Base-by-base conservation (phyloP, 2,329 filamentous ascomycete species). In the Colletotrichum melonis region DNA sequence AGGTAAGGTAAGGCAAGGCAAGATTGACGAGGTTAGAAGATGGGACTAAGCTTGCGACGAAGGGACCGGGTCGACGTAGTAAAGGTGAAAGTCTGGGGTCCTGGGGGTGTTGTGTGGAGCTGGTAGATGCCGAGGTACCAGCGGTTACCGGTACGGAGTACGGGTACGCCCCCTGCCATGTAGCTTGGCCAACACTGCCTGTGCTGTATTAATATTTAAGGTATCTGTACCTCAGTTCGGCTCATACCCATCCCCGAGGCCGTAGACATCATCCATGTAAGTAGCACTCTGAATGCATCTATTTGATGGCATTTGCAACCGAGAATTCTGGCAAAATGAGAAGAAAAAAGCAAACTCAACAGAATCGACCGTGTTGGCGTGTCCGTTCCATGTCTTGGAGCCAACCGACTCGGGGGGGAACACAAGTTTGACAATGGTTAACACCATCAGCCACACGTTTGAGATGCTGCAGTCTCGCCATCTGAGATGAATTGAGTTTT, bases 81-180 rank as follows among this genome's bases (percentile, higher is more conserved):
- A 1, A 19, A 8, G 38, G 38, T 1, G 38, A 42, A 26, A 42
- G 32, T 56, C 32, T 65, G 55, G 67, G 42, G 46, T 72, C 57
- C 58, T 55, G 63, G 67, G 49, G 35, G 46, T 28, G 58, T 54
- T 30, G 19, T 54, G 26, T 63, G 60, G 60, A 35, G 38, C 38
- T 64, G 49, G 71, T 35, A 70, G 46, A 73, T 70, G 67, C 71
- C 71, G 71, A 73, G 71, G 71, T 73, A 54, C 67, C 67, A 63
- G 55, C 49, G 62, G 62, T 38, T 64, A 64, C 49, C 46, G 62
- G 62, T 14, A 64, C 52, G 28, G 22, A 35, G 57, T 60, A 42
- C n/a, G 22, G 56, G 16, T 22, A 24, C 22, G 38, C 16, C 38
- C 38, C 38, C 3, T 42, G 38, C 16, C 38, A 16, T 42, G 14